Base-by-base conservation (phyloP, 2,329 filamentous ascomycete species). In the Trichoderma arundinaceum region DNA sequence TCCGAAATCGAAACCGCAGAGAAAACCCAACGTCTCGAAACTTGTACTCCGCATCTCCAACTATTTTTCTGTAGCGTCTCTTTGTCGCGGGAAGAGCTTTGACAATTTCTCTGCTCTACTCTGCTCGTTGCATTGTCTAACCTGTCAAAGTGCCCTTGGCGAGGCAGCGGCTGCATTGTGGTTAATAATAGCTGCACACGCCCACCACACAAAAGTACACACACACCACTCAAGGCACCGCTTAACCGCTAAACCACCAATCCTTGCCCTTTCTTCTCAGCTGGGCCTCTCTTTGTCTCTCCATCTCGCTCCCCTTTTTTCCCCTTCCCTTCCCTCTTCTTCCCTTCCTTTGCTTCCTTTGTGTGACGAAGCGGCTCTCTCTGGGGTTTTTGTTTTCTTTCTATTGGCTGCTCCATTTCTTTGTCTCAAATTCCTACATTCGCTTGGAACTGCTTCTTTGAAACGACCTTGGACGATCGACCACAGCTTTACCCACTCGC, bases 211-310 rank as follows among this genome's bases (percentile, higher is more conserved):
- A 49, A 39, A 51, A 56, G 35, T 41, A 6, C 46, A 19, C 35
- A 32, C 33, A 39, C 46, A 38, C 33, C 57, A 49, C 32, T 17
- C 32, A 53, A 54, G 32, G 17, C 33, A 54, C 35, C 33, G 32
- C 32, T 19, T 19, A 13, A n/a, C n/a, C n/a, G n/a, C n/a, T n/a
- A 17, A 52, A 33, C 35, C 54, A 35, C 48, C 19, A 17, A 52
- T 61, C 58, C 58, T 61, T 61, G 58, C 44, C 22, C 33, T 7
- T n/a, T 39, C 17, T 48, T 15, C 56, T 38, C 17, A 59, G 28
- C 56, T 59, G 17, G 41, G 8, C 39, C 28, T 46, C 33, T 48
- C 33, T 35, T 35, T 35, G 33, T 35, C 33, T 5, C 33, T 35
- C 33, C 33, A 13, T 32, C 17, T 44, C 35, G 35, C 44, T 28